These are phyloP conservation scores for Exophiala mesophila DNA, from an alignment of 2,329 filamentous ascomycete genomes.

Conservation along the genomic window DNA sequence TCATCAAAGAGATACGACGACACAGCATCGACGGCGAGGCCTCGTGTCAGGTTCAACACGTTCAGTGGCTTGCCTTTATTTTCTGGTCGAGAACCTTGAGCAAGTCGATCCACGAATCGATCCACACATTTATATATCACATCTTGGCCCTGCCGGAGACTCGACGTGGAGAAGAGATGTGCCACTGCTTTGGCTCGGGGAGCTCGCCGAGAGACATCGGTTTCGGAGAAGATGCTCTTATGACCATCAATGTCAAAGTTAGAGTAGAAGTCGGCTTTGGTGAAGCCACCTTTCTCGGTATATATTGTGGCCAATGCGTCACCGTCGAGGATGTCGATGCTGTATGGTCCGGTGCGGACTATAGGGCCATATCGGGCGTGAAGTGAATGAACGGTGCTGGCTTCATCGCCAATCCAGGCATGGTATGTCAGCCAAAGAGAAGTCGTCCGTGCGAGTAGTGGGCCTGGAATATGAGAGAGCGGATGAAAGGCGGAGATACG, in stretches of 20 bases:
- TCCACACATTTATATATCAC: constrained; percentile 40
- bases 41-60: constrained; percentile 46
- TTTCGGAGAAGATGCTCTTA: constrained; percentile 45
- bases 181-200: constrained; percentile 47
- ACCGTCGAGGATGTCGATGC: constrained; percentile 41
- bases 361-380: constrained; percentile 35
- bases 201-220: constrained; percentile 37
- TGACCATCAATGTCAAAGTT: constrained; percentile 57
- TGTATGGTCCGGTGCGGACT: constrained; percentile 36
- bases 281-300: constrained; percentile 48
- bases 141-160: constrained; percentile 36
- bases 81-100: constrained; percentile 28
- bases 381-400: constrained; percentile 27
- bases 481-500: constrained; percentile 34
- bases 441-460: constrained; percentile 32
- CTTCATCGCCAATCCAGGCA: constrained; percentile 34
- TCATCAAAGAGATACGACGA: constrained; percentile 50
- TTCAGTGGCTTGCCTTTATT: constrained; percentile 37
- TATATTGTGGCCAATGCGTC: constrained; percentile 49
- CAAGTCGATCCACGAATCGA: constrained; percentile 40
- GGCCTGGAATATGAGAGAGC: constrained; percentile 38
- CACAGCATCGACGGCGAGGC: constrained; percentile 51
- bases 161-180: constrained; percentile 47
- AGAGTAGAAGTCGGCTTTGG: constrained; percentile 47
- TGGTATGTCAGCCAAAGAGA: constrained; percentile 33